A percentile compares a stretch with the other conserved stretches of the same genome.
phyloP scores from a whole-genome alignment of 768 basidiomycete genomes.

The Kwoniella sp. region DNA sequence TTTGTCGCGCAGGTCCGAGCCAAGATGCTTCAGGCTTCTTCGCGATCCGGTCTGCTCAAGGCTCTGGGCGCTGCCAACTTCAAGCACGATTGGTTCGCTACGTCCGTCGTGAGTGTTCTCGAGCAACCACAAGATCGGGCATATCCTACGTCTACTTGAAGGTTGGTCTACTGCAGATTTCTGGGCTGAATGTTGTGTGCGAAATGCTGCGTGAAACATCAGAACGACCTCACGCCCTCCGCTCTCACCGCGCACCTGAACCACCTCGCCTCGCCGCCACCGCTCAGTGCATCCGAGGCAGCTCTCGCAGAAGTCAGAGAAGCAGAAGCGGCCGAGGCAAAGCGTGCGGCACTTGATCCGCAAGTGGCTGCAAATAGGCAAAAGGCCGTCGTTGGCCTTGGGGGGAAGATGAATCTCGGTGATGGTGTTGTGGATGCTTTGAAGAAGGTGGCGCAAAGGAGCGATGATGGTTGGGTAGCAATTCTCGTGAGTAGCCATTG shows the following conservation, averaged over 20 bases:
- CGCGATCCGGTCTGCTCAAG: conserved; percentile 49
- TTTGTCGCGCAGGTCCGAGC: conserved; percentile 39
- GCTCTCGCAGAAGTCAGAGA: conserved; percentile 76
- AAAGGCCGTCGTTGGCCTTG: conserved; percentile 53
- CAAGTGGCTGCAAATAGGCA: conserved; percentile 38
- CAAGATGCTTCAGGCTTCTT: conserved; percentile 55
- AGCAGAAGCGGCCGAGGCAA: conserved; percentile 67
- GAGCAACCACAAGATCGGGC: no score
- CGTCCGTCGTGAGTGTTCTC: conserved; percentile 40
- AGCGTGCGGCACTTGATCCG: conserved; percentile 45
- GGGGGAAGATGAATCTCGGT: conserved; percentile 70
- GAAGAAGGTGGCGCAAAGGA: conserved; percentile 61
- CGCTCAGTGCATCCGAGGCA: conserved; percentile 76
- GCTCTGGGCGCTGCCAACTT: conserved; percentile 51
- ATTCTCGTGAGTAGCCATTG: conserved; percentile 62
- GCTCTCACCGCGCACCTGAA: conserved; percentile 74
- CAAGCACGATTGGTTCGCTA: conserved; percentile 54
- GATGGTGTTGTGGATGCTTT: conserved; percentile 69
- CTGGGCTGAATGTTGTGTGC: conserved; percentile 1
- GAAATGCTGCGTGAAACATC: no score
- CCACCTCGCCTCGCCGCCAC: conserved; percentile 74
- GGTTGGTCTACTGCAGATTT: no score
- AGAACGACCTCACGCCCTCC: conserved; percentile 57
- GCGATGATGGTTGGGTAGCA: conserved; percentile 62
- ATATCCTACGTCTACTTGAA: no score